Percentiles rank a stretch among this genome's conserved stretches.
phyloP scores from a whole-genome alignment of 2,329 filamentous ascomycete species.

The Talaromyces sp. region DNA sequence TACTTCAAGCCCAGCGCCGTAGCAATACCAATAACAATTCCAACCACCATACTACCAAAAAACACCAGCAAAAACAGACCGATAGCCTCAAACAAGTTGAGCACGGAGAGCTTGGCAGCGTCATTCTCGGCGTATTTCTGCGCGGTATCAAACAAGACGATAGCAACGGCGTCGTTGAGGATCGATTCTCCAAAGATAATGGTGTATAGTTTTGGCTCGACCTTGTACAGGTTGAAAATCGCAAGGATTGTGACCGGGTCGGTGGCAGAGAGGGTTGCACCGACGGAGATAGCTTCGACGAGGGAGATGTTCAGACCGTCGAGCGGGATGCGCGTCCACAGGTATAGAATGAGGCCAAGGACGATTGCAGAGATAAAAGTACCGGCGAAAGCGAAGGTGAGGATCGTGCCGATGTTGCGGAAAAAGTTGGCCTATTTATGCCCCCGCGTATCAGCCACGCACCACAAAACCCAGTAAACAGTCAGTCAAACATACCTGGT shows the following conservation, averaged over 20 bases:
- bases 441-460: not conserved
- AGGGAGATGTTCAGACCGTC: slow-evolving; percentile 83
- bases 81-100: slow-evolving; percentile 84
- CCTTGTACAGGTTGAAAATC: slow-evolving; percentile 99
- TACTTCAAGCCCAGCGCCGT: slow-evolving; percentile 90
- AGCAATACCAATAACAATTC: slow-evolving; percentile 75
- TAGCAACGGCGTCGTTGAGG: slow-evolving; percentile 94
- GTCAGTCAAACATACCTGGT: slow-evolving; percentile 54
- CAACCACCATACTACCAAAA: slow-evolving; percentile 87
- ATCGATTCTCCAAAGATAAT: slow-evolving; percentile 99
- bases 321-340: slow-evolving; percentile 82
- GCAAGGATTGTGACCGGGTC: slow-evolving; percentile 96
- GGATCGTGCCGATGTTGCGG: slow-evolving; percentile 91
- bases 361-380: slow-evolving; percentile 97
- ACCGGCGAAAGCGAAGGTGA: slow-evolving; percentile 95
- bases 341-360: slow-evolving; percentile 77
- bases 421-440: slow-evolving; percentile 90
- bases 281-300: slow-evolving; percentile 93
- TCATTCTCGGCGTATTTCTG: slow-evolving; percentile 78
- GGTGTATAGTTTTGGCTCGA: slow-evolving; percentile 96
- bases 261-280: slow-evolving; percentile 91
- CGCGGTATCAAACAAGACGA: slow-evolving; percentile 96
- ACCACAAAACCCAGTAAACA: not conserved
- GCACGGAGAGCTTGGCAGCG: slow-evolving; percentile 63
- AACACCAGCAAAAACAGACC: slow-evolving; percentile 95